These are phyloP conservation scores for Gastrodia elata DNA, from an alignment of 106 monocot species.

Conservation along the genomic window DNA sequence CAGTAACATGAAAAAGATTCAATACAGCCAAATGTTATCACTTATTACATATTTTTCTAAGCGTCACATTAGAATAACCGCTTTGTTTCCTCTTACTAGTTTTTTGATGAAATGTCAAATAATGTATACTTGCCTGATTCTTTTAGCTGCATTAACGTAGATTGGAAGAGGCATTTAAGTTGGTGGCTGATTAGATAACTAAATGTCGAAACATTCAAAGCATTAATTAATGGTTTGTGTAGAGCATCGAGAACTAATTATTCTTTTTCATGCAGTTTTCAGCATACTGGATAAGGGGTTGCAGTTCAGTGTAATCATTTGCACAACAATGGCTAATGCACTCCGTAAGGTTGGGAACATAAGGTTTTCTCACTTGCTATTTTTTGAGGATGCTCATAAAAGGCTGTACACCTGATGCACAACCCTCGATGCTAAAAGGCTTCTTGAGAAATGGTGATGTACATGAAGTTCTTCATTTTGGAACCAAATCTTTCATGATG, in stretches of 20 bases:
- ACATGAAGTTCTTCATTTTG: slow-evolving; percentile 43
- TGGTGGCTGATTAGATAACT: slow-evolving; percentile 22
- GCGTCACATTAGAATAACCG: slow-evolving; percentile 61
- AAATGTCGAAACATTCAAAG: slow-evolving; percentile 41
- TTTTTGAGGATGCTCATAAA: slow-evolving; percentile 48
- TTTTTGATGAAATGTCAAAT: slow-evolving; percentile 62
- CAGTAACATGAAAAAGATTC: slow-evolving; percentile 69
- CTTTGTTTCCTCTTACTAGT: slow-evolving; percentile 46
- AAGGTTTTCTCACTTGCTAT: slow-evolving; percentile 40
- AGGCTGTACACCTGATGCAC: slow-evolving; percentile 49
- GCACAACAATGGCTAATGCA: slow-evolving; percentile 55
- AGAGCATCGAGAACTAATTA: slow-evolving; percentile 30
- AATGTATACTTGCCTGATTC: slow-evolving; percentile 54
- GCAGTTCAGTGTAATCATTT: slow-evolving; percentile 63
- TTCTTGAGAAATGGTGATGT: slow-evolving; percentile 43
- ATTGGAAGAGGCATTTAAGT: slow-evolving; percentile 49
- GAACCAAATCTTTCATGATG: slow-evolving; percentile 41
- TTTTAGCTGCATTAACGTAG: slow-evolving; percentile 58
- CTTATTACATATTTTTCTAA: slow-evolving; percentile 71
- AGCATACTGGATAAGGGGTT: slow-evolving; percentile 45
- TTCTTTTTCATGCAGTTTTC: slow-evolving; percentile 31
- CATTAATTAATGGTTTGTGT: slow-evolving; percentile 57
- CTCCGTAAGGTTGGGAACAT: slow-evolving; percentile 42
- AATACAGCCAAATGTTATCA: slow-evolving; percentile 66
- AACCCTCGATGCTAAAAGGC: slow-evolving; percentile 57